Evolutionary conservation across 2,329 filamentous ascomycete species (phyloP).

Genomic region (Fusarium sp.): DNA sequence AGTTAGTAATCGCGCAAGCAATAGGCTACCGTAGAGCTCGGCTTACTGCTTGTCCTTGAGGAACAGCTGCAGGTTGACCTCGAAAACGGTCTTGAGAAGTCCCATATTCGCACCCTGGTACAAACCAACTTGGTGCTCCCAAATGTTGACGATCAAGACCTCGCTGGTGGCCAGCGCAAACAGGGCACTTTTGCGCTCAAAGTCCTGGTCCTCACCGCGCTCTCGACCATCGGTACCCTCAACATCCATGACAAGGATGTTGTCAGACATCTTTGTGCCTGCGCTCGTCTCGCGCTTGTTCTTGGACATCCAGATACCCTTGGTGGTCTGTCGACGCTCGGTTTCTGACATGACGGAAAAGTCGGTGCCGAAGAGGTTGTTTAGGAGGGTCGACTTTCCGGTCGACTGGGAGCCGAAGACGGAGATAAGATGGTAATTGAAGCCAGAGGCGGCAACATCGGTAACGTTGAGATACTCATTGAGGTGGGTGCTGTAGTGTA

Average conservation of each 20-base stretch:
- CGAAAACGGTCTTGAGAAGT: slow-evolving; percentile 96
- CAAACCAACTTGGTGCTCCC: slow-evolving; percentile 97
- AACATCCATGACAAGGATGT: slow-evolving; percentile 99
- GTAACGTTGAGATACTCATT: slow-evolving; percentile 83
- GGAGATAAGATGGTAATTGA: slow-evolving; percentile 99
- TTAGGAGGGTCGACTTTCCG: slow-evolving; percentile 95
- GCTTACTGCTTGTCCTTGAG: slow-evolving; percentile 91
- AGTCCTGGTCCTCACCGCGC: slow-evolving; percentile 97
- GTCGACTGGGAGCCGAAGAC: slow-evolving; percentile 99
- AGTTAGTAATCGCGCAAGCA: slow-evolving; percentile 30
- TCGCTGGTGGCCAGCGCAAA: slow-evolving; percentile 98
- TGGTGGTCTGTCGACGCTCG: slow-evolving; percentile 94
- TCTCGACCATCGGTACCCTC: slow-evolving; percentile 97
- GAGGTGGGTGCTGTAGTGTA: slow-evolving; percentile 69
- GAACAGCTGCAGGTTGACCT: slow-evolving; percentile 97
- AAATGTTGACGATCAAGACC: slow-evolving; percentile 97
- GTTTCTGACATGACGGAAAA: slow-evolving; percentile 98
- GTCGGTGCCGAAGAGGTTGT: slow-evolving; percentile 92
- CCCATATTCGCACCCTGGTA: slow-evolving; percentile 99
- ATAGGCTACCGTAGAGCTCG: not conserved
- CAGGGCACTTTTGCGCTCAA: slow-evolving; percentile 96
- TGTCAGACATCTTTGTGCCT: slow-evolving; percentile 81
- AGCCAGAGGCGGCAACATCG: slow-evolving; percentile 85
- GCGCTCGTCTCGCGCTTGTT: slow-evolving; percentile 74
- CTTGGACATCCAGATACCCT: slow-evolving; percentile 99